phyloP scores from a whole-genome alignment of 2,329 filamentous ascomycete genomes.

The Dryadomyces quercivorus region DNA sequence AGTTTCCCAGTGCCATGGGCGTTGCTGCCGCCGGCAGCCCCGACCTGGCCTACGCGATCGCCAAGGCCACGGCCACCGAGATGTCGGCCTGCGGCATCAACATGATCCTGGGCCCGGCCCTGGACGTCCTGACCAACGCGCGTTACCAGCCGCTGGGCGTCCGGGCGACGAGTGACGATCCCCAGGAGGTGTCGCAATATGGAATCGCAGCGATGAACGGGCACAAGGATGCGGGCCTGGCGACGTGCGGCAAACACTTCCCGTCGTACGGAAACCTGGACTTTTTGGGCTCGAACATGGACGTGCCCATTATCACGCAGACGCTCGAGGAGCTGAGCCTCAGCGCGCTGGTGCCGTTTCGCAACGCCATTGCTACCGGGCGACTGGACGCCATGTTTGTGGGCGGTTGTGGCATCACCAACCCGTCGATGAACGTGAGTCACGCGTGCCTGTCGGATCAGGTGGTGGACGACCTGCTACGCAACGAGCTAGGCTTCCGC shows the following conservation, averaged over 20 bases:
- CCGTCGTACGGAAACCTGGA: conserved; percentile 93
- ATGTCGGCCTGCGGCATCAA: conserved; percentile 90
- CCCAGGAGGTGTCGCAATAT: conserved; percentile 88
- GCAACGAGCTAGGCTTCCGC: conserved; percentile 80
- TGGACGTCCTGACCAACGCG: conserved; percentile 90
- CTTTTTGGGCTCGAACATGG: conserved; percentile 79
- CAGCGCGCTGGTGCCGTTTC: conserved; percentile 84
- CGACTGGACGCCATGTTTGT: conserved; percentile 88
- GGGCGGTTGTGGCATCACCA: conserved; percentile 85
- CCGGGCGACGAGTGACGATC: conserved; percentile 80
- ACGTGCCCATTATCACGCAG: conserved; percentile 92
- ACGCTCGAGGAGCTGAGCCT: conserved; percentile 84
- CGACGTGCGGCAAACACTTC: conserved; percentile 90
- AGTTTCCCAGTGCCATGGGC: conserved; percentile 96
- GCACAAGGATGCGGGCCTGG: conserved; percentile 80
- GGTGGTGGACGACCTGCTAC: conserved; percentile 78
- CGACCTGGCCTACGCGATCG: conserved; percentile 77
- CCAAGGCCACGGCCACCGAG: conserved; percentile 86
- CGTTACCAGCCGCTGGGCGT: conserved; percentile 85
- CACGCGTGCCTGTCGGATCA: conserved; percentile 89
- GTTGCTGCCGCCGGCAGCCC: conserved; percentile 83
- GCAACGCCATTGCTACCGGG: conserved; percentile 76
- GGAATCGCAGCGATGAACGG: conserved; percentile 84
- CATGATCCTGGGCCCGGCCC: conserved; percentile 82
- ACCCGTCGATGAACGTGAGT: conserved; percentile 84